Base-by-base conservation (phyloP, 176 grass and related monocot species). In the Avena insularis region DNA sequence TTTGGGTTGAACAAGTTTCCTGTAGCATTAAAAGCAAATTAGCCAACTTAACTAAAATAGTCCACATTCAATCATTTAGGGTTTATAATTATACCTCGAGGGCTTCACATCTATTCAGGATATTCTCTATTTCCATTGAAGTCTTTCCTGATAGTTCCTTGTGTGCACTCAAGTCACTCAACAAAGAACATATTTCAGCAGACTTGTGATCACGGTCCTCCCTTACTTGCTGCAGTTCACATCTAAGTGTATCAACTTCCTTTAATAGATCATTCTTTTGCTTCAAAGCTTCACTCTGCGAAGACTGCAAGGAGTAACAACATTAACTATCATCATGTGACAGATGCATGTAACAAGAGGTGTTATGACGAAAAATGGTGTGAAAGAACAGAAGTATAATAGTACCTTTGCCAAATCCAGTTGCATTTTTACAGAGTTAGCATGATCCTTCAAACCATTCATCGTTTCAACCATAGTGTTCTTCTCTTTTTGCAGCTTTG, bases 401-500 rank as follows among this genome's bases (percentile, higher is more conserved):
- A 53, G 33, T 77, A 91, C 95, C 84, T 85, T 92, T 21, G 88
- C 80, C 56, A 92, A 81, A 25, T 95, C 94, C 38, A 99, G 80
- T 65, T 99, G 97, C 21, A 83, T 77, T 47, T 96, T 99, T 46
- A 97, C 68, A 11, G 87, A 88, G 81, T 90, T 92, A 19, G 86
- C 87, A 76, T 94, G 90, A 63, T 99, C 97, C 56, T 84, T 97
- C 36, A 97, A 16, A 78, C 88, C 50, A 69, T 91, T 86, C 92
- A 94, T 89, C 20, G 86, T 89, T 67, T 97, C 95, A 2, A 91
- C 88, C 89, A 96, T 96, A 48, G 92, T 89, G 75, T 88, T 99
- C 91, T 99, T 99, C 85, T 99, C 97, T 12, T 91, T 94, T 62
- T 92, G 87, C 29, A 99, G 76, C 74, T 93, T 99, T 53, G 90